Conservation (phyloP, 2,329 filamentous ascomycete species). For the Chlorencoelia australis region DNA sequence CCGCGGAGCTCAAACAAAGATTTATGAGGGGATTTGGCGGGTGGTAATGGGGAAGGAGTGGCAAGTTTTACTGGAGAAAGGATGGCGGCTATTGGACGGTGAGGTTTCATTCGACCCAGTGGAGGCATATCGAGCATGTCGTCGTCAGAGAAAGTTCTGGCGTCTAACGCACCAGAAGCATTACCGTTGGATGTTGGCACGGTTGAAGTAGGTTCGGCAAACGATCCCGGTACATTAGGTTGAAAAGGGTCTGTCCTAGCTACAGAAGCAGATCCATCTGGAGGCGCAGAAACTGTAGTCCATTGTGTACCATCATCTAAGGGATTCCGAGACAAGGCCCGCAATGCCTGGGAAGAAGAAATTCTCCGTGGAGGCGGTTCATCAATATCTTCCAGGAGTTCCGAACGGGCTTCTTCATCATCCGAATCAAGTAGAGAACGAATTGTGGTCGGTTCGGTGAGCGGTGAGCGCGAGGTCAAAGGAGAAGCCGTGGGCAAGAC, state of each 20-base stretch:
- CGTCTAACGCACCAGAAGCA: too few relatives aligned
- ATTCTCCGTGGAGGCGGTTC: slow-evolving; percentile 41
- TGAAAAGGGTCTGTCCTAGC: slow-evolving; percentile 8
- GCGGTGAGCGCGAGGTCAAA: slow-evolving; percentile 1
- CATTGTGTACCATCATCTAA: slow-evolving; percentile 32
- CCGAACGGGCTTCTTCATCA: slow-evolving; percentile 28
- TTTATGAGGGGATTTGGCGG: slow-evolving; percentile 7
- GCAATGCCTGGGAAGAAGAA: slow-evolving; percentile 44
- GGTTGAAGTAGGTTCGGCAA: too few relatives aligned
- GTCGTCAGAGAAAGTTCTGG: slow-evolving; percentile 13
- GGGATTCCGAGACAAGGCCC: slow-evolving; percentile 41
- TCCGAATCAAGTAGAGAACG: slow-evolving; percentile 12
- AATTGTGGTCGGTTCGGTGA: slow-evolving; percentile 2
- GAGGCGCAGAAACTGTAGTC: slow-evolving; percentile 24
- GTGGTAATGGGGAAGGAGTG: slow-evolving; percentile 1
- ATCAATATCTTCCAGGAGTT: slow-evolving; percentile 27
- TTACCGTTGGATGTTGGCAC: too few relatives aligned
- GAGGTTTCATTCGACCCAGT: slow-evolving; percentile 9
- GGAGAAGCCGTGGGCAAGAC: slow-evolving; percentile 51
- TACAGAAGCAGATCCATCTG: slow-evolving; percentile 25
- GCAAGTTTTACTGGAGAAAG: slow-evolving; percentile 11
- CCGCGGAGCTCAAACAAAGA: not conserved
- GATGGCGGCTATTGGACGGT: slow-evolving; percentile 9
- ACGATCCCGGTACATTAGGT: not conserved
- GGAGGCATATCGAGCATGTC: slow-evolving; percentile 21